Percentiles rank a stretch among this genome's conserved stretches.
Evolutionary conservation across 169 alveolate species (phyloP).

Genomic region (Plasmodium fragile): DNA sequence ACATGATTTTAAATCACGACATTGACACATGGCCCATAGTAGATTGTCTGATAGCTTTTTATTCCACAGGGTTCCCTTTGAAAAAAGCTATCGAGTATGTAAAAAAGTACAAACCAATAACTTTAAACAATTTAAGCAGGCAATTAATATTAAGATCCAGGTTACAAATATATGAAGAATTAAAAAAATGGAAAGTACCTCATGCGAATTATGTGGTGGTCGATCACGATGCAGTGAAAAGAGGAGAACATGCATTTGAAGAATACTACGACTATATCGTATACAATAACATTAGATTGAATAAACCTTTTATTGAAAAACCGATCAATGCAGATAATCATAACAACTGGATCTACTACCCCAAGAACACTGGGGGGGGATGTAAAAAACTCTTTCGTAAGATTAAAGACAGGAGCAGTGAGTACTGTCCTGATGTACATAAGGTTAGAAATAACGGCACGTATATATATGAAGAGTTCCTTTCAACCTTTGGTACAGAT

Average conservation of each 20-base stretch:
- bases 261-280: slow-evolving; percentile 94
- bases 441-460: slow-evolving; percentile 93
- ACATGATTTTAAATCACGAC: slow-evolving; percentile 87
- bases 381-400: slow-evolving; percentile 91
- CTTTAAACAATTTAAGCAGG: slow-evolving; percentile 74
- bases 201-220: slow-evolving; percentile 91
- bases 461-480: slow-evolving; percentile 94
- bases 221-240: slow-evolving; percentile 87
- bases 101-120: slow-evolving; percentile 75
- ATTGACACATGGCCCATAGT: slow-evolving; percentile 93
- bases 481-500: slow-evolving; percentile 98
- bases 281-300: slow-evolving; percentile 91
- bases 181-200: slow-evolving; percentile 88
- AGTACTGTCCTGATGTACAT: slow-evolving; percentile 87
- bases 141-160: slow-evolving; percentile 86
- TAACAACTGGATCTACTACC: slow-evolving; percentile 96
- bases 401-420: slow-evolving; percentile 90
- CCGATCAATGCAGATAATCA: slow-evolving; percentile 98
- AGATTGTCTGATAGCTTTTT: slow-evolving; percentile 93
- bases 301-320: slow-evolving; percentile 98
- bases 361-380: slow-evolving; percentile 96
- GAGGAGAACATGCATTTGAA: slow-evolving; percentile 86
- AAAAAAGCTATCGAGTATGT: slow-evolving; percentile 79
- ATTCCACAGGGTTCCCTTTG: slow-evolving; percentile 92
- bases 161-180: slow-evolving; percentile 85